A percentile compares a stretch with the other conserved stretches of the same genome.
Conservation (phyloP, 169 alveolate genomes). For the Plasmodium coatneyi region DNA sequence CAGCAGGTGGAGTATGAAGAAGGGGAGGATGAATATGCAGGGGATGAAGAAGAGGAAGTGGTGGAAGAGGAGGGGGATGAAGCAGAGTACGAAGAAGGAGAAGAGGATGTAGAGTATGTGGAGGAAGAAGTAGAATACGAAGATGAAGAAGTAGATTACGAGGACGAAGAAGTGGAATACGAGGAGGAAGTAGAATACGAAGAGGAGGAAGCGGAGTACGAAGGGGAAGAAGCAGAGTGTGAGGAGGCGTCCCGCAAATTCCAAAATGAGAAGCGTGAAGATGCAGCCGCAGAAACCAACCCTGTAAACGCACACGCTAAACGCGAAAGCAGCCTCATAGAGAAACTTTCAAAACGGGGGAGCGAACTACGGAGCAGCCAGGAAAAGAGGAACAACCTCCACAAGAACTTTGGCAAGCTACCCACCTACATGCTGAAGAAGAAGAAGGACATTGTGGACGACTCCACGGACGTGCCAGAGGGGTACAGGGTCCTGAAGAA, state of each 20-base stretch:
- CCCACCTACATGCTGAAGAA: slow-evolving; percentile 56
- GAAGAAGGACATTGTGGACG: slow-evolving; percentile 36
- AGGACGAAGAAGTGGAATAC: background rate
- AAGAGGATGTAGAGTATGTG: background rate
- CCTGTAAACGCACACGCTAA: background rate
- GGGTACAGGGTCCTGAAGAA: slow-evolving; percentile 52
- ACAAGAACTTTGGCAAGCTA: slow-evolving; percentile 42
- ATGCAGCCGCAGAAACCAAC: background rate
- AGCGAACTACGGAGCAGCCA: background rate
- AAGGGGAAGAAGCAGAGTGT: background rate
- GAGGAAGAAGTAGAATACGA: background rate
- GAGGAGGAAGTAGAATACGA: background rate
- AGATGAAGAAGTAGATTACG: background rate
- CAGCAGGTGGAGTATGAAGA: background rate
- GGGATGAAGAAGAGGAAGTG: background rate
- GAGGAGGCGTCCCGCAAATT: background rate
- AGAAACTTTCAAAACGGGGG: slow-evolving; percentile 17
- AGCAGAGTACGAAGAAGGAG: background rate
- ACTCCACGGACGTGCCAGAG: slow-evolving; percentile 21
- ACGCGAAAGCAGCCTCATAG: slow-evolving; percentile 31
- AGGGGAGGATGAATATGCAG: background rate
- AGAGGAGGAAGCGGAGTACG: background rate
- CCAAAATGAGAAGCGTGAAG: slow-evolving; percentile 29
- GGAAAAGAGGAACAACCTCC: slow-evolving; percentile 14
- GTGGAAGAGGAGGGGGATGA: background rate